Conservation (phyloP, 805 yeast species). For the Cyberlindnera lachancei region DNA sequence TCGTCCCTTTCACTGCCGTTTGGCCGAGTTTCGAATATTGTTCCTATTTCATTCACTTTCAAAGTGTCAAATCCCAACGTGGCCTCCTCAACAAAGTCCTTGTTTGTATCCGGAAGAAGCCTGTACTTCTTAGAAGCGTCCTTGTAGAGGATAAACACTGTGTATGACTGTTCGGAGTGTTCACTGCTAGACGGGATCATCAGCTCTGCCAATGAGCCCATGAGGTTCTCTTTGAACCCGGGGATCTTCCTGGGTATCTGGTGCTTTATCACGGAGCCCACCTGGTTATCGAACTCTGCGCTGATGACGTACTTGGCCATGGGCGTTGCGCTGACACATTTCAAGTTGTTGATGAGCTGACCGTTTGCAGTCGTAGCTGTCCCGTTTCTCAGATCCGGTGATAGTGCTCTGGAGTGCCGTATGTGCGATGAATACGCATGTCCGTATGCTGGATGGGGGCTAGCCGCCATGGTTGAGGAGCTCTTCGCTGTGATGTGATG, state of each 20-base stretch:
- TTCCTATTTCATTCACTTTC: conserved; percentile 11
- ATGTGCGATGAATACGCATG: too few relatives aligned
- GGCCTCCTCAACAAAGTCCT: conserved; percentile 12
- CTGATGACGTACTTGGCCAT: conserved; percentile 54
- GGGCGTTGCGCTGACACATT: conserved; percentile 5
- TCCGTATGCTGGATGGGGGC: too few relatives aligned
- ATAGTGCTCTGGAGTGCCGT: neutral
- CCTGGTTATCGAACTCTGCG: conserved; percentile 73
- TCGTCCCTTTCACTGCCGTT: too few relatives aligned
- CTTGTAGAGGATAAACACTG: conserved; percentile 45
- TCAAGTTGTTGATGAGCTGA: too few relatives aligned
- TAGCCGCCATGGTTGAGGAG: too few relatives aligned
- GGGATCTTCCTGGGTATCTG: conserved; percentile 47
- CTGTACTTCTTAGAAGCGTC: conserved; percentile 22
- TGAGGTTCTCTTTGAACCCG: conserved; percentile 26
- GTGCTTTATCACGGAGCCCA: conserved; percentile 59
- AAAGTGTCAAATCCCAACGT: conserved; percentile 7
- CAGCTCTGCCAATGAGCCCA: conserved; percentile 40
- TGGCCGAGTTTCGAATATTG: conserved; percentile 20
- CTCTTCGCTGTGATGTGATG: too few relatives aligned
- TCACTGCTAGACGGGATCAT: conserved; percentile 60
- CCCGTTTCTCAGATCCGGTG: conserved; percentile 2
- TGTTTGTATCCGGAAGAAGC: conserved; percentile 14
- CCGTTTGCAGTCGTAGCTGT: too few relatives aligned
- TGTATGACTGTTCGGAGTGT: conserved; percentile 47